Base-by-base conservation (phyloP, 257 asterid species). In the Przewalskia tangutica region DNA sequence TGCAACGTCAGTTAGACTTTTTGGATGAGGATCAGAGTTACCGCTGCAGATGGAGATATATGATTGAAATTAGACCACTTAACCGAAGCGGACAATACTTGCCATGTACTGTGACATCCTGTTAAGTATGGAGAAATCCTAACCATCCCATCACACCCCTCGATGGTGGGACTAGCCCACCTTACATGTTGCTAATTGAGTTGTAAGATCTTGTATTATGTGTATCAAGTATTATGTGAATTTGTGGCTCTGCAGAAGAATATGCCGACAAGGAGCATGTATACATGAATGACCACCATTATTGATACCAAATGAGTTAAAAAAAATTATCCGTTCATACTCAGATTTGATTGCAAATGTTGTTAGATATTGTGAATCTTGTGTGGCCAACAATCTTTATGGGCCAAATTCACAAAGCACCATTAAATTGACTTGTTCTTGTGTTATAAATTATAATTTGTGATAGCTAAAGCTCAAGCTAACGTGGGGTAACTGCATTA, bases 301-400 rank as follows among this genome's bases (percentile, higher is more conserved):
- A 82, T 83, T 83, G 82, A 50, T 20, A 20, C 55, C 81, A 11
- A 40, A 77, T 78, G 54, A 54, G 81, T 75, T 36, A 10, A 83
- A 84, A 79, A 42, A 59, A 42, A 62, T 62, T 36, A 82, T 81
- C 86, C 55, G 64, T 78, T 77, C 63, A 83, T 88, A 2, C 70
- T 58, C 83, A 55, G 17, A 73, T 62, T 81, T 79, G 59, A 83
- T 76, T 85, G 84, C 79, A 81, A 50, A 44, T 84, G 77, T 75
- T 55, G 58, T 83, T 38, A 78, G 86, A 68, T 83, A 63, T 79
- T 65, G 83, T 68, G 78, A 50, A 64, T 59, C 48, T 67, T 77
- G 50, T 83, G 81, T 85, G 91, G 89, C 84, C 85, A 82, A 46
- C 32, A 65, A 75, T 77, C 79, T 63, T 82, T 84, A 13, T 50